These are phyloP conservation scores for Agroathelia rolfsii DNA, from an alignment of 1,284 basidiomycete species.

Conservation along the genomic window DNA sequence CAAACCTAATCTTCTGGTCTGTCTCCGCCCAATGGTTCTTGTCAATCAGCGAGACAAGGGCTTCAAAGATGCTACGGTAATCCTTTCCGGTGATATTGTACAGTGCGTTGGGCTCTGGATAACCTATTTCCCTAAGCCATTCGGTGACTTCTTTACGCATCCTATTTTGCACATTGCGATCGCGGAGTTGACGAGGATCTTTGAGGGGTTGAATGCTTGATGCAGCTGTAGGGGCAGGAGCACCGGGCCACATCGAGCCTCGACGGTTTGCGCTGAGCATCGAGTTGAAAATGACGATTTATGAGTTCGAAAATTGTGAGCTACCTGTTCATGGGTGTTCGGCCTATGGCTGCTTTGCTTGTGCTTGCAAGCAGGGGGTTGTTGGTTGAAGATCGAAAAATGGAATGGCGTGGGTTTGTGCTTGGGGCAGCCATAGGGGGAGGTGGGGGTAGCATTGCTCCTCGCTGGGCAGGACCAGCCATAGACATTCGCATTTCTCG, in stretches of 20 bases:
- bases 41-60: slow-evolving; percentile 66
- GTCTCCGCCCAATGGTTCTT: slow-evolving; percentile 53
- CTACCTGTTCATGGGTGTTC: slow-evolving; percentile 68
- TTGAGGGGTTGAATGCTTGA: slow-evolving; percentile 42
- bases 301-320: slow-evolving; percentile 15
- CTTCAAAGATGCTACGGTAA: slow-evolving; percentile 73
- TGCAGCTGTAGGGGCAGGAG: slow-evolving; percentile 32
- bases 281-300: slow-evolving; percentile 4
- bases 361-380: slow-evolving; percentile 64
- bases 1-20: slow-evolving; percentile 51
- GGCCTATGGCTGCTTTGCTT: slow-evolving; percentile 54
- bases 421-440: slow-evolving; percentile 26
- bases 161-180: slow-evolving; percentile 57
- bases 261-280: slow-evolving; percentile 45
- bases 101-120: slow-evolving; percentile 59
- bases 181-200: slow-evolving; percentile 69
- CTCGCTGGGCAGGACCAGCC: slow-evolving; percentile 52
- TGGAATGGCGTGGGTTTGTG: slow-evolving; percentile 55
- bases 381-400: slow-evolving; percentile 53
- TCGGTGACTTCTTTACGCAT: slow-evolving; percentile 67
- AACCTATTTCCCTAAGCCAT: slow-evolving; percentile 55
- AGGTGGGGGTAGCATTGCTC: slow-evolving; percentile 40
- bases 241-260: slow-evolving; percentile 56
- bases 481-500: slow-evolving; percentile 60
- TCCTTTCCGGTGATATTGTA: slow-evolving; percentile 73